These are phyloP conservation scores for Neopestalotiopsis clavispora DNA, from an alignment of 2,329 filamentous ascomycete species.

Conservation along the genomic window DNA sequence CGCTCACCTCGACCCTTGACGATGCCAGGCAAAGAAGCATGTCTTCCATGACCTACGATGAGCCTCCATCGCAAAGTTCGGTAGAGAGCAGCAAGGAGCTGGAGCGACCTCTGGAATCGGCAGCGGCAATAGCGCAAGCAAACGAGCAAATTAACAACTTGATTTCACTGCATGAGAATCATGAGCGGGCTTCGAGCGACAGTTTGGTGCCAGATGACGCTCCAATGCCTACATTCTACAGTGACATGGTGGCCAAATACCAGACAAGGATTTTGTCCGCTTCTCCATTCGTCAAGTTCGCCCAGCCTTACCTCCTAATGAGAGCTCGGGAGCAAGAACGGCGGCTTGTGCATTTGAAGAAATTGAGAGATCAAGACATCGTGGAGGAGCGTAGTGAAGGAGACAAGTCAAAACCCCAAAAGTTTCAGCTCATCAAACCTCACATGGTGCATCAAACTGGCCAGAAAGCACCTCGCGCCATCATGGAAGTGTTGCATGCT, in stretches of 20 bases:
- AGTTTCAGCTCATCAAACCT: constrained; percentile 89
- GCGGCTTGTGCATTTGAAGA: constrained; percentile 79
- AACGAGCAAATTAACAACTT: constrained; percentile 30
- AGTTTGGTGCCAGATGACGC: constrained; percentile 75
- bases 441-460: constrained; percentile 92
- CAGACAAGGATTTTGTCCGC: constrained; percentile 92
- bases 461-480: constrained; percentile 79
- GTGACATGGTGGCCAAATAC: constrained; percentile 92
- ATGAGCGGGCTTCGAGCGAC: constrained; percentile 50
- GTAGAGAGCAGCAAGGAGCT: constrained; percentile 26
- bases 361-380: constrained; percentile 77
- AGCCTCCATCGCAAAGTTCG: constrained; percentile 23
- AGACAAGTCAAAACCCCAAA: constrained; percentile 69
- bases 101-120: constrained; percentile 22
- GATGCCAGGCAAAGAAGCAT: constrained; percentile 27
- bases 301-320: constrained; percentile 90
- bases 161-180: constrained; percentile 49
- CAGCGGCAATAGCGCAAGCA: constrained; percentile 23
- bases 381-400: constrained; percentile 60
- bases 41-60: constrained; percentile 28
- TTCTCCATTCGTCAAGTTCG: constrained; percentile 95
- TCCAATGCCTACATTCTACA: constrained; percentile 90
- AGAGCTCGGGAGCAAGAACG: constrained; percentile 90
- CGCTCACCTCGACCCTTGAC: constrained; percentile 20
- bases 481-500: constrained; percentile 91